Percentiles rank a stretch among this genome's conserved stretches.
phyloP scores from a whole-genome alignment of 2,329 filamentous ascomycete species.

The Chaetomiaceae sp. region DNA sequence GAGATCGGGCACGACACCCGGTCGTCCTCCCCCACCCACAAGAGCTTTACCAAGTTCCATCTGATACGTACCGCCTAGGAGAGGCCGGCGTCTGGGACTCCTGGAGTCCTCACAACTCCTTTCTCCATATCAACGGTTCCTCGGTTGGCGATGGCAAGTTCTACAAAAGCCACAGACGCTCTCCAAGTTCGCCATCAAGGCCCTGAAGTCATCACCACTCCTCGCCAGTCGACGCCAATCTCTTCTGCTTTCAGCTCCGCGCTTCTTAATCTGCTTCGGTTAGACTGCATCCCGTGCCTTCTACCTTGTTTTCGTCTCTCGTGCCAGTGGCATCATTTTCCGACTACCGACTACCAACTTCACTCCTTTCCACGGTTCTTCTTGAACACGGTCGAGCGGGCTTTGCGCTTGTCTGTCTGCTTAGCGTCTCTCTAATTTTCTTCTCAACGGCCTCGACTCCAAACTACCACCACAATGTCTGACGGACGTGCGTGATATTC shows the following conservation, averaged over 20 bases:
- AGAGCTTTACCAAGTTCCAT: neutral
- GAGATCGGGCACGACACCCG: constrained; percentile 8
- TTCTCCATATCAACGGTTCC: constrained; percentile 14
- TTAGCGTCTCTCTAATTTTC: neutral
- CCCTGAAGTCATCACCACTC: constrained; percentile 18
- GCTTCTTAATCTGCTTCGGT: constrained; percentile 18
- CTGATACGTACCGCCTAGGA: constrained; percentile 20
- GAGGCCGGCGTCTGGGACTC: constrained; percentile 12
- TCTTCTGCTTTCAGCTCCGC: constrained; percentile 26
- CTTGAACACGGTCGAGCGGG: neutral
- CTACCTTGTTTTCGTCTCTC: constrained; percentile 5
- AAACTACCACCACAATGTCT: constrained; percentile 21
- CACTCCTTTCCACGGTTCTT: neutral
- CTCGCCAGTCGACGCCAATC: constrained; percentile 19
- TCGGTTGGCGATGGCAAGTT: constrained; percentile 19
- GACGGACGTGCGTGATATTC: constrained; percentile 28
- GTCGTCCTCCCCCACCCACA: neutral
- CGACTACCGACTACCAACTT: neutral
- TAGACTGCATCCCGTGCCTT: constrained; percentile 18
- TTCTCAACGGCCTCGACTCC: neutral
- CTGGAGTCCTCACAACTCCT: constrained; percentile 19
- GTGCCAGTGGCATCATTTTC: constrained; percentile 2
- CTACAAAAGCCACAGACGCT: constrained; percentile 27
- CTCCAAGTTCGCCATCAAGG: constrained; percentile 12
- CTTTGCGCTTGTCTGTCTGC: neutral